phyloP scores from a whole-genome alignment of 2,329 filamentous ascomycete genomes.

The Colletotrichum tabaci region DNA sequence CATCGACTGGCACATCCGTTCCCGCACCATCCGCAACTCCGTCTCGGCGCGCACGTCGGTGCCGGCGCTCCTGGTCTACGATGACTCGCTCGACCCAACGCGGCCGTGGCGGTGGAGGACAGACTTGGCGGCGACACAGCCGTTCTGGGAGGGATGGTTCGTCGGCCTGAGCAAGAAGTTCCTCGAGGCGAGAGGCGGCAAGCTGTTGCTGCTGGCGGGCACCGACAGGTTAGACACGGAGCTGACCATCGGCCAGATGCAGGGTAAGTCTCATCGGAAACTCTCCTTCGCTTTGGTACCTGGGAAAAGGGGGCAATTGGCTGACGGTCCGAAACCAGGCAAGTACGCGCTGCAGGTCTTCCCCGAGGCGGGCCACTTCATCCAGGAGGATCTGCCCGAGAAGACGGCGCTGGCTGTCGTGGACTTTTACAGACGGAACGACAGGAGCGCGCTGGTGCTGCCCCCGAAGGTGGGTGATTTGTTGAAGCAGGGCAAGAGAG shows the following conservation, averaged over 20 bases:
- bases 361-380: constrained; percentile 94
- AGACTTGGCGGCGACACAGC: constrained; percentile 84
- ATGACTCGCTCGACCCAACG: constrained; percentile 52
- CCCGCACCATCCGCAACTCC: constrained; percentile 86
- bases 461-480: constrained; percentile 92
- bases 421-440: constrained; percentile 94
- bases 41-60: constrained; percentile 90
- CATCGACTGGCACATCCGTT: constrained; percentile 94
- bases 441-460: constrained; percentile 85
- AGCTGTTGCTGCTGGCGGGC: constrained; percentile 87
- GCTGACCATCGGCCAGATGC: constrained; percentile 96
- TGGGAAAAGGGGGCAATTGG: neutral
- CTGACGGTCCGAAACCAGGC: constrained; percentile 60
- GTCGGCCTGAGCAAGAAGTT: constrained; percentile 90
- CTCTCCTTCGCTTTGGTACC: neutral
- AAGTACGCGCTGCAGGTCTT: constrained; percentile 98
- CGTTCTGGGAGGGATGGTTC: constrained; percentile 97
- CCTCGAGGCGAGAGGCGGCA: constrained; percentile 83
- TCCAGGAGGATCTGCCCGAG: constrained; percentile 94
- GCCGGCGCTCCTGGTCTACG: constrained; percentile 78
- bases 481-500: constrained; percentile 72
- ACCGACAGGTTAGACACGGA: constrained; percentile 93
- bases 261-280: constrained; percentile 70
- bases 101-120: constrained; percentile 88
- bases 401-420: constrained; percentile 88